Conservation (phyloP, 768 basidiomycete genomes). For the Mycena leptocephala region DNA sequence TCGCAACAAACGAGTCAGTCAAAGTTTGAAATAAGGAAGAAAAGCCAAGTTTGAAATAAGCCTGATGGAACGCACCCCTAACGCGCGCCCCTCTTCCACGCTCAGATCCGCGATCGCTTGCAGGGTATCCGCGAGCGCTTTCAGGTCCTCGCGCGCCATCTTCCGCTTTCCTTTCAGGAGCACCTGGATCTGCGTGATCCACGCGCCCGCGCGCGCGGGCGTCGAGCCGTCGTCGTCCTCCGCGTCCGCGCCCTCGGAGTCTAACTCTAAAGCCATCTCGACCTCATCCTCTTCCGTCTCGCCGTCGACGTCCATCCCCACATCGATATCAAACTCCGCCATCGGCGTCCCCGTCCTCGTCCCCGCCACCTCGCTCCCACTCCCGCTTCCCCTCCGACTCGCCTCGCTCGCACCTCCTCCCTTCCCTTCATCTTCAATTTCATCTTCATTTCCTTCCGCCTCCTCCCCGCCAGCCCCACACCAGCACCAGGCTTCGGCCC, state of each 20-base stretch:
- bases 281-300: not conserved
- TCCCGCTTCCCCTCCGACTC: no score
- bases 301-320: not conserved
- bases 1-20: not conserved
- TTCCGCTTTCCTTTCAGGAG: constrained; percentile 26
- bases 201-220: not conserved
- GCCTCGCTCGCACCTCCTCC: not conserved
- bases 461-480: no score
- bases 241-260: not conserved
- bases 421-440: no score
- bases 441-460: not conserved
- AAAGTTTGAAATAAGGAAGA: not conserved
- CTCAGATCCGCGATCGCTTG: constrained; percentile 5
- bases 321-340: not conserved
- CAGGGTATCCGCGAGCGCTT: not conserved
- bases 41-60: no score
- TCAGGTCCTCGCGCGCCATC: constrained; percentile 16
- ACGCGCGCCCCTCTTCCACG: not conserved
- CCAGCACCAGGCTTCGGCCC: constrained; percentile 23
- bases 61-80: constrained; percentile 5
- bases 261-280: not conserved
- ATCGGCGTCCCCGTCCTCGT: not conserved
- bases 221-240: not conserved
- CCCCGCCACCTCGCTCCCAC: not conserved
- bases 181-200: constrained; percentile 27